Evolutionary conservation across 192 early-diverging fungal genomes (phyloP).

Genomic region (Coemansia sp.): DNA sequence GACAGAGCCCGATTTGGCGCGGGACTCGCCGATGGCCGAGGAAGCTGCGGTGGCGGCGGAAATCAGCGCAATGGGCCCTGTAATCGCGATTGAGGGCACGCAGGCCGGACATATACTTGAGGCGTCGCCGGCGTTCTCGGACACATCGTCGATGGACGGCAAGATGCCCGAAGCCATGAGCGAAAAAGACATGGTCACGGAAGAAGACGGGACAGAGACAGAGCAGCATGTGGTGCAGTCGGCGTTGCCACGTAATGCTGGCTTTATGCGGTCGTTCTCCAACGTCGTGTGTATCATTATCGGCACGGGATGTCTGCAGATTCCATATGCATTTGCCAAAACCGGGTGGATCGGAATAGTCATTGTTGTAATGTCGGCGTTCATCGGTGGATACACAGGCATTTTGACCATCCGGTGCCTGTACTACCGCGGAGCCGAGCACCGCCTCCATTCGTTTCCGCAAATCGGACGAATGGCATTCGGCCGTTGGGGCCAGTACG

Average conservation of each 20-base stretch:
- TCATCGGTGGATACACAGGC: conserved; percentile 74
- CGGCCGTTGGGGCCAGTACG: conserved; percentile 60
- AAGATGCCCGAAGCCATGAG: conserved; percentile 22
- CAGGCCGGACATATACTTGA: conserved; percentile 15
- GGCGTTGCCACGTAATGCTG: conserved; percentile 34
- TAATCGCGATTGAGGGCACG: conserved; percentile 4
- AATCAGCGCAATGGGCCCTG: conserved; percentile 14
- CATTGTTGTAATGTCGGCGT: conserved; percentile 66
- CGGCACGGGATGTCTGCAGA: conserved; percentile 77
- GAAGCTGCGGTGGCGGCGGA: conserved; percentile 9
- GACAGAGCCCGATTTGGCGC: neutral
- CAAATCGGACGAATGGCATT: conserved; percentile 70
- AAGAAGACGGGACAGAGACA: neutral
- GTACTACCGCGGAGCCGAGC: conserved; percentile 56
- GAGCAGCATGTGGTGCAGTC: conserved; percentile 5
- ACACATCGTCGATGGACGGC: conserved; percentile 31
- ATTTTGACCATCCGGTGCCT: conserved; percentile 71
- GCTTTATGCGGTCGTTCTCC: conserved; percentile 58
- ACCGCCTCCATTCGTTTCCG: conserved; percentile 60
- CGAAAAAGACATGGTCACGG: conserved; percentile 5
- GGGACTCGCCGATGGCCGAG: neutral
- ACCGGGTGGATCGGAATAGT: conserved; percentile 78
- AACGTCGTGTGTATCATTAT: conserved; percentile 75
- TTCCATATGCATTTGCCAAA: conserved; percentile 75
- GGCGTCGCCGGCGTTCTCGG: conserved; percentile 27